A percentile compares a stretch with the other conserved stretches of the same genome.
These are phyloP conservation scores for Claviceps cyperi DNA, from an alignment of 2,329 filamentous ascomycete species.

Conservation along the genomic window DNA sequence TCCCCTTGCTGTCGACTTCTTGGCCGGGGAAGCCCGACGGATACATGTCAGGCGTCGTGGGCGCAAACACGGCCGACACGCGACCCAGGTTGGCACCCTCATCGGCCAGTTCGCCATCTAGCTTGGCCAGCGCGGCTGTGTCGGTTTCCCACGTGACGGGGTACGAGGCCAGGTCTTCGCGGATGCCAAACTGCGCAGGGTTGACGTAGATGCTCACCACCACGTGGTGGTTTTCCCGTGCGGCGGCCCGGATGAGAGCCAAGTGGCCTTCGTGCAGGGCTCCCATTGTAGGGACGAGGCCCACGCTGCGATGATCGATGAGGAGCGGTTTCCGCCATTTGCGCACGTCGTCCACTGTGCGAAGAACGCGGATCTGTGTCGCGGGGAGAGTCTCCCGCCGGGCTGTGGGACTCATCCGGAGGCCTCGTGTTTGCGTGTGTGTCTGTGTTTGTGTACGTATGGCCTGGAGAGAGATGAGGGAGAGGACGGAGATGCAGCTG, in stretches of 20 bases:
- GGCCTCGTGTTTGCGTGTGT: constrained; percentile 5
- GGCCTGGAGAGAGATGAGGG: neutral
- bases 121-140: constrained; percentile 44
- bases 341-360: constrained; percentile 58
- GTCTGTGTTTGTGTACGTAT: neutral
- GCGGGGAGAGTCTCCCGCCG: constrained; percentile 34
- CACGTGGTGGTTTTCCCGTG: constrained; percentile 69
- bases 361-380: constrained; percentile 55
- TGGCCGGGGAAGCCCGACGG: constrained; percentile 61
- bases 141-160: constrained; percentile 81
- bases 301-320: constrained; percentile 56
- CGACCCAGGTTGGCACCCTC: constrained; percentile 47
- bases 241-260: constrained; percentile 70
- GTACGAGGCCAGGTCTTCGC: constrained; percentile 79
- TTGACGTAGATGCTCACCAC: constrained; percentile 93
- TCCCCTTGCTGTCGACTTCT: constrained; percentile 63
- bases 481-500: constrained; percentile 8
- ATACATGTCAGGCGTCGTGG: constrained; percentile 74
- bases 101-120: constrained; percentile 61
- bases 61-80: constrained; percentile 75
- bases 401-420: constrained; percentile 7
- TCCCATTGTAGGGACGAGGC: constrained; percentile 93
- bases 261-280: constrained; percentile 88
- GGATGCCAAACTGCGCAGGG: constrained; percentile 83
- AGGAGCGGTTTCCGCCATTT: constrained; percentile 52